Evolutionary conservation across 1,284 basidiomycete genomes (phyloP), one percentile per base, ranked within the genome.

Genomic region (Leccinum subspadiceum): DNA sequence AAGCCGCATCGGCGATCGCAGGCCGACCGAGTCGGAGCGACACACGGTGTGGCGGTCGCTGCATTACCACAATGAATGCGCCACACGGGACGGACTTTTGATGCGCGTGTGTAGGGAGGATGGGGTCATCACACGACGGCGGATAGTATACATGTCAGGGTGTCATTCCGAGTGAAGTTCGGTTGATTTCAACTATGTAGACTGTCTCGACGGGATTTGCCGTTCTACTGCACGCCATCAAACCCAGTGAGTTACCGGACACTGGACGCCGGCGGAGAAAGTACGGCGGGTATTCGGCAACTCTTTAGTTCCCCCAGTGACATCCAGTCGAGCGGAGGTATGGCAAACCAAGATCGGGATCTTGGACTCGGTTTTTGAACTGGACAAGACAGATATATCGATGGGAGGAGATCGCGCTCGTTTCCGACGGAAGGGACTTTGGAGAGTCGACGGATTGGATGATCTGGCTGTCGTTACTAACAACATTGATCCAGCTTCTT

Each of bases 401-500:
- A 24, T 13, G 13, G 13, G 24, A 8, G 29, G 46, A 60, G 9
- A n/a, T 44, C 6, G 7, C n/a, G 17, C 37, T 17, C 17, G 2
- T 48, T 46, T 3, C 49, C 46, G 54, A 39, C 50, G 46, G 55
- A 53, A 52, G 8, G 31, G 26, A 46, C 15, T 29, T 10, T 48
- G 52, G 54, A 49, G 49, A 46, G 29, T 29, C 29, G 13, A 53
- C n/a, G 22, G 15, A 20, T n/a, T 6, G 12, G 41, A 15, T 50
- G 26, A 60, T 49, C 39, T 52, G 53, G 57, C 33, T 6, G 56
- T 63, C 53, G 56, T 24, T 51, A 15, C 37, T 39, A 59, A 37
- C 62, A 49, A 51, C 10, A 17, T 33, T 65, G 66, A 67, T 60
- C 52, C 62, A 64, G 39, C 41, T 56, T 64, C 50, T 57, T 48